These are phyloP conservation scores for Tillandsia leiboldiana DNA, from an alignment of 176 grass and related monocot species.

Conservation along the genomic window DNA sequence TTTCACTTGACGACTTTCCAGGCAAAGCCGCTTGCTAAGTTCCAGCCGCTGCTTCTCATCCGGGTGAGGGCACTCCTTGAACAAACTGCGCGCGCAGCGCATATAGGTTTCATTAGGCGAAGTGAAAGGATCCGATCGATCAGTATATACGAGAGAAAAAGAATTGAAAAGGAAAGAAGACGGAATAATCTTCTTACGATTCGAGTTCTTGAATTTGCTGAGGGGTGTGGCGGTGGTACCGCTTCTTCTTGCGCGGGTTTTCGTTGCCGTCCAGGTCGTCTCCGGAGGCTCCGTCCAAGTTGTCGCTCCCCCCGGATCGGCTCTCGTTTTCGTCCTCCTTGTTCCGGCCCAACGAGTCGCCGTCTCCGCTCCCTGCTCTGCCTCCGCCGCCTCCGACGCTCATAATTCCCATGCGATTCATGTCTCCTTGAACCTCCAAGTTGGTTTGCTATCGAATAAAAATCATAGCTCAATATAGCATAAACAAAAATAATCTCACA, in stretches of 20 bases:
- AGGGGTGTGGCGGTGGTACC: constrained; percentile 95
- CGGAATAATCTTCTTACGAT: constrained; percentile 32
- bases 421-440: constrained; percentile 47
- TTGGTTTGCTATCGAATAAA: constrained; percentile 31
- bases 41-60: constrained; percentile 93
- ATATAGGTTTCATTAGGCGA: neutral
- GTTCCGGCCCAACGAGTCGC: constrained; percentile 47
- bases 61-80: constrained; percentile 95
- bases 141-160: constrained; percentile 7
- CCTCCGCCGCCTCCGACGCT: constrained; percentile 31
- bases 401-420: constrained; percentile 22
- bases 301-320: constrained; percentile 73
- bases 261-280: constrained; percentile 70
- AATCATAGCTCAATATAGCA: neutral
- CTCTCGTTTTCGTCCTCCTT: constrained; percentile 93
- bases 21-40: constrained; percentile 74
- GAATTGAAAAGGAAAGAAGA: neutral
- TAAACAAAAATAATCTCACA: neutral
- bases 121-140: neutral
- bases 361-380: constrained; percentile 32
- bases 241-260: constrained; percentile 72
- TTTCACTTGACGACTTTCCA: constrained; percentile 88
- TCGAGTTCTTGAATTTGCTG: constrained; percentile 99
- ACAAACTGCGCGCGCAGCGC: constrained; percentile 35
- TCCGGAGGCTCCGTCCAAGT: constrained; percentile 67